These are phyloP conservation scores for Fusarium equiseti DNA, from an alignment of 2,329 filamentous ascomycete species.

Conservation along the genomic window DNA sequence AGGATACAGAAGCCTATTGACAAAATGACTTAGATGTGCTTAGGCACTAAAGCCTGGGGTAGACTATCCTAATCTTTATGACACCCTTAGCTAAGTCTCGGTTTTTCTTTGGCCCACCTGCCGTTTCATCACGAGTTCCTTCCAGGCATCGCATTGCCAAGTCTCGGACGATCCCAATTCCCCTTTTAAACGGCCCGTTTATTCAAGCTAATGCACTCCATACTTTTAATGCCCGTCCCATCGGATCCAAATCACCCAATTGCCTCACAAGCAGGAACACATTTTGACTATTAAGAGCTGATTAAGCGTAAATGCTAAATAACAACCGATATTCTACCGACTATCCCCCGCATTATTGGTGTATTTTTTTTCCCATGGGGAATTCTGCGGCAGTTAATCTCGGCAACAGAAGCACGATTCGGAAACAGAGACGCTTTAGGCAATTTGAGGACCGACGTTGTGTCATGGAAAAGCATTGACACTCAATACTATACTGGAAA, in stretches of 20 bases:
- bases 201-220: conserved; percentile 9
- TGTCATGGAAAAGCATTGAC: conserved; percentile 2
- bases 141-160: background rate
- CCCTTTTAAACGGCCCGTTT: conserved; percentile 29
- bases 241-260: background rate
- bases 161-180: conserved; percentile 11
- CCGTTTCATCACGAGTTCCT: conserved; percentile 9
- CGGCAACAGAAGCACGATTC: conserved; percentile 20
- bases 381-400: conserved; percentile 18
- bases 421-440: conserved; percentile 8
- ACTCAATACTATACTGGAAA: background rate
- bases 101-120: too few species aligned
- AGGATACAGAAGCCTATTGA: too few species aligned
- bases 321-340: background rate
- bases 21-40: too few species aligned
- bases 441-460: conserved; percentile 4
- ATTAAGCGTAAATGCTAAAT: background rate
- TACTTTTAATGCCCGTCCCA: background rate
- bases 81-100: too few species aligned
- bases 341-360: conserved; percentile 14
- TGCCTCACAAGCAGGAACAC: background rate
- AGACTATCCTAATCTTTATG: too few species aligned
- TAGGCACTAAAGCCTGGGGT: too few species aligned
- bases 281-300: too few species aligned
- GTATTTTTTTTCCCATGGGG: conserved; percentile 26